Conservation (phyloP, 768 basidiomycete genomes). For the Boletus fagicola region DNA sequence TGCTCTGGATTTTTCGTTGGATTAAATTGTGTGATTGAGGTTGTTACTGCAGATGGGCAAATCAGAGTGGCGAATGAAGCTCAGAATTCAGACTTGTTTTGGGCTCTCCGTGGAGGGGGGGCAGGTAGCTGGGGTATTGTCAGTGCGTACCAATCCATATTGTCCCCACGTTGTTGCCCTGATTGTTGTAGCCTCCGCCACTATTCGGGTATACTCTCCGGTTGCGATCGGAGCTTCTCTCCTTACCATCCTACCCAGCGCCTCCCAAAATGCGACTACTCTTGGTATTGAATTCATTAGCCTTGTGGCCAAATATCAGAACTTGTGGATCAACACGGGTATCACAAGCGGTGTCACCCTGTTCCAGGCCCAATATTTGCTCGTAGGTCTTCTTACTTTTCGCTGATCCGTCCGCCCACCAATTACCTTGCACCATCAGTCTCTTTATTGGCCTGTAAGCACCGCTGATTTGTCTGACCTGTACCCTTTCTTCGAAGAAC, state of each 20-base stretch:
- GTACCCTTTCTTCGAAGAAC: constrained; percentile 19
- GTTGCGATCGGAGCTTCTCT: constrained; percentile 13
- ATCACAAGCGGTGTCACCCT: constrained; percentile 5
- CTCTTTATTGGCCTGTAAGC: constrained; percentile 15
- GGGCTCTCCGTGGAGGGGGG: constrained; percentile 54
- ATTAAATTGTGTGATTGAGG: background rate
- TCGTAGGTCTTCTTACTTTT: constrained; percentile 9
- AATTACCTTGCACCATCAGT: background rate
- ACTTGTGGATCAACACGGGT: constrained; percentile 11
- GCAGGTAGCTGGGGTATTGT: constrained; percentile 52
- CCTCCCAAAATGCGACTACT: constrained; percentile 7
- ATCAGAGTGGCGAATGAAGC: constrained; percentile 40
- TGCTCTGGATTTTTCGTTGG: background rate
- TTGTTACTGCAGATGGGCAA: constrained; percentile 43
- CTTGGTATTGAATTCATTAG: constrained; percentile 22
- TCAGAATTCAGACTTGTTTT: constrained; percentile 48
- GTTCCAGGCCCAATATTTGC: constrained; percentile 6
- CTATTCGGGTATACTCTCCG: constrained; percentile 12
- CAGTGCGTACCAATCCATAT: constrained; percentile 17
- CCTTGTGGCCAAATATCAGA: constrained; percentile 22
- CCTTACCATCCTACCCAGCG: constrained; percentile 11
- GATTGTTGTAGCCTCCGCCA: constrained; percentile 17
- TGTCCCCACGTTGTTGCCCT: background rate
- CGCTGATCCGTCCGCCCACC: background rate
- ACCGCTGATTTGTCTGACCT: constrained; percentile 5